Evolutionary conservation across 129 eudicot species (phyloP).

Genomic region (Escallonia herrerae): DNA sequence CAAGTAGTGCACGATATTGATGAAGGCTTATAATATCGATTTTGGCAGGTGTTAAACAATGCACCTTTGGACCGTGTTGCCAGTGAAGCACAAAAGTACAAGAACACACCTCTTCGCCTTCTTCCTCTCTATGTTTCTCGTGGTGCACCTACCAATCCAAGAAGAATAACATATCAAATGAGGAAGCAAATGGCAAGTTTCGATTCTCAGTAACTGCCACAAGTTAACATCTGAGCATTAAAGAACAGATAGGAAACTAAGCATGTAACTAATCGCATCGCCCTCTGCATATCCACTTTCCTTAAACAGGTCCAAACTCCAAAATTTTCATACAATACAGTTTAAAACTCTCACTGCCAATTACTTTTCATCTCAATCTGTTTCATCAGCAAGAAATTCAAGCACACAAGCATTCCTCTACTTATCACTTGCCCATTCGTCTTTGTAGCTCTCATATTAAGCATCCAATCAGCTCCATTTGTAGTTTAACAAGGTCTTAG

Average conservation of each 20-base stretch:
- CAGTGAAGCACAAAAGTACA: slow-evolving; percentile 59
- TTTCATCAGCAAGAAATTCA: not conserved
- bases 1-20: slow-evolving; percentile 12
- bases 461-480: too few species aligned
- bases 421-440: not conserved
- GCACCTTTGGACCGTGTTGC: slow-evolving; percentile 63
- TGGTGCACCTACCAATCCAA: slow-evolving; percentile 35
- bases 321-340: not conserved
- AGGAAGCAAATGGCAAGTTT: not conserved
- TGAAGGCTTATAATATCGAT: slow-evolving; percentile 37
- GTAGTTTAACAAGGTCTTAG: too few species aligned
- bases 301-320: not conserved
- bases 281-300: not conserved
- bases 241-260: not conserved
- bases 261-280: not conserved
- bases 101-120: slow-evolving; percentile 39
- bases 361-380: not conserved
- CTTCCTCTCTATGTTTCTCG: slow-evolving; percentile 37
- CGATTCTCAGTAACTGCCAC: not conserved
- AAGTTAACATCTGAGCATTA: not conserved
- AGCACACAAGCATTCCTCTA: not conserved
- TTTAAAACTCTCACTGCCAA: not conserved
- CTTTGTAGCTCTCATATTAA: too few species aligned
- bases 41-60: slow-evolving; percentile 27
- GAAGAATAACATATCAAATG: not conserved